phyloP scores from a whole-genome alignment of 495 filamentous ascomycete species.

The Bacidia gigantensis region DNA sequence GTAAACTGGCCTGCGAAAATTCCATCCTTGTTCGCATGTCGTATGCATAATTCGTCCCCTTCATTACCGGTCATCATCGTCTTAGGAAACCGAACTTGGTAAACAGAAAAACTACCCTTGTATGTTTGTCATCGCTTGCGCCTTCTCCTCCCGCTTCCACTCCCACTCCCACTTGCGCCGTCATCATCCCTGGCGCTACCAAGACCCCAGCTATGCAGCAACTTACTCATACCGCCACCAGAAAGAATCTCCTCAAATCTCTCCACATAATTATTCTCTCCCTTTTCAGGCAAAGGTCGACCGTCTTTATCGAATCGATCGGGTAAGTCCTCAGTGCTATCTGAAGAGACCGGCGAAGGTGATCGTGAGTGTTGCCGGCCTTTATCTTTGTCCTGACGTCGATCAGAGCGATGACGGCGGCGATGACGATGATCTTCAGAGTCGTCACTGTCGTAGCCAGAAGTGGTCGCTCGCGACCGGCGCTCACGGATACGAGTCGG shows the following conservation, averaged over 20 bases:
- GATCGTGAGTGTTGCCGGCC: conserved; percentile 6
- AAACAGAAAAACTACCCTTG: not conserved
- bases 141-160: not conserved
- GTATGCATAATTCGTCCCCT: not conserved
- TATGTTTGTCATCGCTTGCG: not conserved
- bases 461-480: conserved; percentile 12
- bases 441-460: conserved; percentile 16
- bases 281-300: conserved; percentile 28
- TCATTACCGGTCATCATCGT: not conserved
- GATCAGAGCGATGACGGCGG: conserved; percentile 18
- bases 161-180: conserved; percentile 1
- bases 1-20: not conserved
- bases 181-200: conserved; percentile 10
- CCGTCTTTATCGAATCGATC: conserved; percentile 54
- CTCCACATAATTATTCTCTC: conserved; percentile 26
- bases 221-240: conserved; percentile 14
- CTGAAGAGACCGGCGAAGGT: conserved; percentile 24
- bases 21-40: not conserved
- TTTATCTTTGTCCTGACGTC: not conserved
- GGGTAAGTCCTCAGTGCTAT: conserved; percentile 43
- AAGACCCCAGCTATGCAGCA: conserved; percentile 16
- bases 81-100: not conserved
- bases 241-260: conserved; percentile 28
- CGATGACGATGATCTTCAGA: conserved; percentile 14
- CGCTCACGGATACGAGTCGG: conserved; percentile 16